Base-by-base conservation (phyloP, 2,329 filamentous ascomycete genomes). In the Aspergillus uvarum region DNA sequence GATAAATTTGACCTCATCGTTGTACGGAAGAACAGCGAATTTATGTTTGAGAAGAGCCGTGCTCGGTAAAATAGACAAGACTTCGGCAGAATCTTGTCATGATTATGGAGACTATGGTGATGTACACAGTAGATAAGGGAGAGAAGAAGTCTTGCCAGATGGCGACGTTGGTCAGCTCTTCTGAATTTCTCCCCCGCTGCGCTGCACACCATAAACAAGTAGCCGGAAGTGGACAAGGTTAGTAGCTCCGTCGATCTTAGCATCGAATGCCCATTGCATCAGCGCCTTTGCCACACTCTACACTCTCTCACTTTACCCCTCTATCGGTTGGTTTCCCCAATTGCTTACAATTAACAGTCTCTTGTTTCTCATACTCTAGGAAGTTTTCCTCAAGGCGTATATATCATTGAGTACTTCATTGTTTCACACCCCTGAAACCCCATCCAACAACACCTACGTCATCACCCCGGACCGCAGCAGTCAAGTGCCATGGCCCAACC, bases 401-500 rank as follows among this genome's bases (percentile, higher is more conserved):
- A 29, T 16, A 16, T 35, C 32, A 35, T 35, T 35, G 12, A 35
- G 11, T 16, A 16, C 51, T 31, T 48, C 22, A 19, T n/a, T 26
- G 11, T 32, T 26, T 11, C 14, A 29, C 38, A n/a, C 31, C n/a
- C 14, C 19, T 29, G 8, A 42, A 52, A 55, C 48, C 31, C 16
- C 29, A 26, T 29, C 52, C 47, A 47, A 44, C 42, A 31, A 44
- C 54, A 51, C 31, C 29, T 54, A 59, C 62, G 48, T 56, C 42
- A 26, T 51, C 32, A 47, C 22, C 49, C 44, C 31, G 42, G 60
- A 47, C 44, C 54, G 54, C 57, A 59, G 71, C 38, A 44, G 19
- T 44, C 38, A 44, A 19, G 59, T 49, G 80, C 80, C 76, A 68
- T 76, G 51, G 67, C 72, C 31, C 67, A 76, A 63, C 82, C 38